A percentile compares a stretch with the other conserved stretches of the same genome.
These are phyloP conservation scores for Pythium monospermum DNA, from an alignment of 352 stramenopile genomes.

Conservation along the genomic window DNA sequence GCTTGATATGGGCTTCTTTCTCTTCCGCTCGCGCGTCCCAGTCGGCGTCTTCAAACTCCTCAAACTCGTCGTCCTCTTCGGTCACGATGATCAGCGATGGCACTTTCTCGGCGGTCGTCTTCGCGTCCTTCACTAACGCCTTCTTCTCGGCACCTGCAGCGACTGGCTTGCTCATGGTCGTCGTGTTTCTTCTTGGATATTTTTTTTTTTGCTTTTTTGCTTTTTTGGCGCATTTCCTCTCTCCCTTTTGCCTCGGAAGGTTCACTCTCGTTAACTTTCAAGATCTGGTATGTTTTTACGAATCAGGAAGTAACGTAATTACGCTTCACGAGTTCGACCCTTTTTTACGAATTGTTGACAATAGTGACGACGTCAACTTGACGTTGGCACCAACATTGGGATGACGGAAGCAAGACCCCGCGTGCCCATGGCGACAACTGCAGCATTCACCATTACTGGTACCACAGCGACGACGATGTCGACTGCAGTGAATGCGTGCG, in stretches of 20 bases:
- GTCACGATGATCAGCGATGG: slow-evolving; percentile 73
- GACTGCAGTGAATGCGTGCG: slow-evolving; percentile 2
- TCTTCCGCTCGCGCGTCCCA: slow-evolving; percentile 75
- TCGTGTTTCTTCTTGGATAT: slow-evolving; percentile 1
- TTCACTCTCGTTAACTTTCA: slow-evolving; percentile 12
- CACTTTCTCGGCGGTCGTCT: slow-evolving; percentile 42
- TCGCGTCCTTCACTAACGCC: slow-evolving; percentile 17
- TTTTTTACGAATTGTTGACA: slow-evolving; percentile 7
- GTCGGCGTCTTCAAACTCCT: slow-evolving; percentile 84
- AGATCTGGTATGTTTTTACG: slow-evolving; percentile 9
- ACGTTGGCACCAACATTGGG: not conserved
- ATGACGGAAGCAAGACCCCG: too few species aligned
- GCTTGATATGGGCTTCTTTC: slow-evolving; percentile 78
- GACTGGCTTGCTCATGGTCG: slow-evolving; percentile 11
- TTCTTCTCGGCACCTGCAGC: not conserved
- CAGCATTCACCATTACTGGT: not conserved
- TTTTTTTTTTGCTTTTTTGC: slow-evolving; percentile 6
- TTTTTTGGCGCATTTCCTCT: not conserved
- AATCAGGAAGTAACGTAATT: slow-evolving; percentile 1
- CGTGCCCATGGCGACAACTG: too few species aligned
- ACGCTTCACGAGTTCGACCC: too few species aligned
- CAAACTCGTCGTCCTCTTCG: slow-evolving; percentile 87
- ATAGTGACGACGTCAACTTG: not conserved
- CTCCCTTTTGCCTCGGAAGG: slow-evolving; percentile 1
- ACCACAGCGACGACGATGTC: not conserved